Conservation (phyloP, 192 early-diverging fungal species). For the Dissophora ornata region DNA sequence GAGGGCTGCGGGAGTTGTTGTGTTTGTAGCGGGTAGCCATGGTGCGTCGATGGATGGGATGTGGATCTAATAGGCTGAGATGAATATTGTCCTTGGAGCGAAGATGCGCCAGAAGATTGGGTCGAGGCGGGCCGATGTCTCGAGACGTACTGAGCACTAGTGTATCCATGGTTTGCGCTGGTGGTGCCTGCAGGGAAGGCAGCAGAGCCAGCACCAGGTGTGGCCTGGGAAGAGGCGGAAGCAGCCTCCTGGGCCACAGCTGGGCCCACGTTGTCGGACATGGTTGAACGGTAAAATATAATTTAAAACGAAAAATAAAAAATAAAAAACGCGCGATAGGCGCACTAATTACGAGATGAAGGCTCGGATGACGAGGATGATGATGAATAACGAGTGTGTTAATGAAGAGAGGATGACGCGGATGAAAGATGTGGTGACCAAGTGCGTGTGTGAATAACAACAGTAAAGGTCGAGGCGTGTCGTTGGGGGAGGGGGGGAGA, state of each 20-base stretch:
- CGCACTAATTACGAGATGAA: not conserved
- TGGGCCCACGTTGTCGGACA: slow-evolving; percentile 43
- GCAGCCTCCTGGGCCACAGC: slow-evolving; percentile 17
- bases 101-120: slow-evolving; percentile 5
- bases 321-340: not conserved
- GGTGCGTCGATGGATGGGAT: slow-evolving; percentile 11
- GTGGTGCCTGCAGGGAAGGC: slow-evolving; percentile 14
- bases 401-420: not conserved
- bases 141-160: slow-evolving; percentile 50
- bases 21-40: slow-evolving; percentile 9
- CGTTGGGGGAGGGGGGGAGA: not conserved
- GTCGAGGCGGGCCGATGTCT: slow-evolving; percentile 35
- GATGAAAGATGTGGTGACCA: not conserved
- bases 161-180: slow-evolving; percentile 49
- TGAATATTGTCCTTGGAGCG: slow-evolving; percentile 28
- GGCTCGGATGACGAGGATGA: too few relatives aligned
- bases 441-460: too few relatives aligned
- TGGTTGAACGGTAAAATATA: slow-evolving; percentile 1
- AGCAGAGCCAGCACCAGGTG: slow-evolving; percentile 4
- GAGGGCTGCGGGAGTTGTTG: slow-evolving; percentile 16
- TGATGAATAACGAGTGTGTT: not conserved
- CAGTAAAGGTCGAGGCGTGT: too few relatives aligned
- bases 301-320: slow-evolving; percentile 1
- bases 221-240: slow-evolving; percentile 11
- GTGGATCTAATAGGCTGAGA: slow-evolving; percentile 24